Evolutionary conservation across 179 eudicot genomes (phyloP).

Genomic region (Silene vulgaris): DNA sequence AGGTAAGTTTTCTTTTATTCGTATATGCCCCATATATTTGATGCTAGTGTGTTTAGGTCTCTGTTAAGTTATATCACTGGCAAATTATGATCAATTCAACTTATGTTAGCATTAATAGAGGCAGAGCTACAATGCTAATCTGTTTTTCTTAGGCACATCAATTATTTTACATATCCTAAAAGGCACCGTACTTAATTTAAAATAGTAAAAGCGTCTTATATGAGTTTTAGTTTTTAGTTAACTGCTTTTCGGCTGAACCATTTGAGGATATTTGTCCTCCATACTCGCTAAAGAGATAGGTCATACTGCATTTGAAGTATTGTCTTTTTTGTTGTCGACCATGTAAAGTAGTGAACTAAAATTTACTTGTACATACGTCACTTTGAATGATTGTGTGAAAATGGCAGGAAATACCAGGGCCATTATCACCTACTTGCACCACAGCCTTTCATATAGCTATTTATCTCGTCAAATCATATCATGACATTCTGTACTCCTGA

Average conservation of each 20-base stretch:
- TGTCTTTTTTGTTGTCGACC: neutral
- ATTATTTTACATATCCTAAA: neutral
- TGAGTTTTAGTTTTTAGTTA: neutral
- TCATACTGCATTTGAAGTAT: neutral
- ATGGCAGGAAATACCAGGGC: too few relatives aligned
- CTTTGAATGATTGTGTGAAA: too few relatives aligned
- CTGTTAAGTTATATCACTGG: neutral
- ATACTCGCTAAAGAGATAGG: neutral
- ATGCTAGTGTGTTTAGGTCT: neutral
- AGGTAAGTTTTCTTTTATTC: constrained; percentile 38
- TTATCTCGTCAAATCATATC: neutral
- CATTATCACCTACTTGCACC: neutral
- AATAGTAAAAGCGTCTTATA: too few relatives aligned
- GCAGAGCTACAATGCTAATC: neutral
- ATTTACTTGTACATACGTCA: neutral
- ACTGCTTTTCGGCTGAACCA: neutral
- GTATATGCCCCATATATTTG: neutral
- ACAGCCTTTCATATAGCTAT: neutral
- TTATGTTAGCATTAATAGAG: constrained; percentile 6
- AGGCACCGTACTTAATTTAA: neutral
- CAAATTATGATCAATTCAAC: neutral
- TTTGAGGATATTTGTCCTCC: constrained; percentile 7
- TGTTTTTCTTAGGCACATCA: neutral
- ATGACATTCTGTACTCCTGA: neutral
- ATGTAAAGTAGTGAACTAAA: neutral